Conservation (phyloP, 768 basidiomycete species). For the Kwoniella pini region DNA sequence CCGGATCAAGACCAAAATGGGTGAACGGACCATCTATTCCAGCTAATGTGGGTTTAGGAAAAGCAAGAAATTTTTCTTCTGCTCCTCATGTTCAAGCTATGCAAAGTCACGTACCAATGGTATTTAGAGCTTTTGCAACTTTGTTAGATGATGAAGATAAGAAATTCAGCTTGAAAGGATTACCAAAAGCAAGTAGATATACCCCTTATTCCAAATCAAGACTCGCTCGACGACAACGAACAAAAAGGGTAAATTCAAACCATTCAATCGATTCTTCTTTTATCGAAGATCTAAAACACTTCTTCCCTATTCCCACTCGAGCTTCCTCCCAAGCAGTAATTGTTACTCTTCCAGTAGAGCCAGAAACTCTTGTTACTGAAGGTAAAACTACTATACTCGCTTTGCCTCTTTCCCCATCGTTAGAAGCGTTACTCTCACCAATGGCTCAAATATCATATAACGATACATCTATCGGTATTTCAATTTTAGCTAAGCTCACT, state of each 20-base stretch:
- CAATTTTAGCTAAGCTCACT: conserved; percentile 29
- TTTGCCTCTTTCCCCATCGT: conserved; percentile 27
- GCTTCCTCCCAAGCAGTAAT: background rate
- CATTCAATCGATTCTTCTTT: conserved; percentile 17
- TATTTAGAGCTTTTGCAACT: conserved; percentile 31
- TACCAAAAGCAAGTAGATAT: conserved; percentile 28
- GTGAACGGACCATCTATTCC: conserved; percentile 24
- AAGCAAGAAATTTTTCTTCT: conserved; percentile 35
- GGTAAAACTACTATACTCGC: conserved; percentile 34
- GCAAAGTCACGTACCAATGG: conserved; percentile 31
- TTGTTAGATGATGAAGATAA: conserved; percentile 30
- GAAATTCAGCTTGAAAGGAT: background rate
- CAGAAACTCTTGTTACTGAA: conserved; percentile 36
- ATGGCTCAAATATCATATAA: conserved; percentile 22
- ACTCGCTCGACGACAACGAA: background rate
- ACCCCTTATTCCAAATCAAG: conserved; percentile 24
- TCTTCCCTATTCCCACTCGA: conserved; percentile 21
- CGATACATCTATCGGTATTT: conserved; percentile 35
- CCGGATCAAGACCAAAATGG: conserved; percentile 2
- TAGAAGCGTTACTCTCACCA: conserved; percentile 30
- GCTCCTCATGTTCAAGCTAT: conserved; percentile 10
- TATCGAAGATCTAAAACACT: conserved; percentile 17
- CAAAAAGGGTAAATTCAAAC: background rate
- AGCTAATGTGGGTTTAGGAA: conserved; percentile 37
- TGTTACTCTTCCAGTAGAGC: conserved; percentile 24